Evolutionary conservation across 768 basidiomycete genomes (phyloP).

Genomic region (Mycena capillaripes): DNA sequence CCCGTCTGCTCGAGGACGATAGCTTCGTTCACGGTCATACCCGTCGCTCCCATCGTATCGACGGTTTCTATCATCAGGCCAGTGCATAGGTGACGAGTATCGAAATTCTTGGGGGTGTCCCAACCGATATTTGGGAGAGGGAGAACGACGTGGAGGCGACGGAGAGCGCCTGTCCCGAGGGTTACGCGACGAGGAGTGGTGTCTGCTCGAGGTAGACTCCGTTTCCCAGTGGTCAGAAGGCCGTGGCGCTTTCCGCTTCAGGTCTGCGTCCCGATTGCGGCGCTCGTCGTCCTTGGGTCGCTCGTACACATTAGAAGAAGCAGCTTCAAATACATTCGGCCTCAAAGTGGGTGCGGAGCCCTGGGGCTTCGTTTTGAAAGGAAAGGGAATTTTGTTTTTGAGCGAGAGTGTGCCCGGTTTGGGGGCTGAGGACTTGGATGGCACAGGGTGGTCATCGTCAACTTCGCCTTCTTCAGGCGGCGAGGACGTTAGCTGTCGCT

Average conservation of each 20-base stretch:
- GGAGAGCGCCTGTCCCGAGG: conserved; percentile 41
- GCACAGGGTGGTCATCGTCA: conserved; percentile 63
- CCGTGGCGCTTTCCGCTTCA: conserved; percentile 39
- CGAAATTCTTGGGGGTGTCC: conserved; percentile 30
- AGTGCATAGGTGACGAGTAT: conserved; percentile 31
- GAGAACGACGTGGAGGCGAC: conserved; percentile 16
- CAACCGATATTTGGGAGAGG: conserved; percentile 30
- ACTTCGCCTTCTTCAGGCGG: conserved; percentile 86
- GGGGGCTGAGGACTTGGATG: conserved; percentile 46
- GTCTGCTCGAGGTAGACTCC: conserved; percentile 37
- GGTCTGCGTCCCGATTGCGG: conserved; percentile 54
- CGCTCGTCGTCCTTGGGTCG: conserved; percentile 62
- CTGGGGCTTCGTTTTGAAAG: conserved; percentile 72
- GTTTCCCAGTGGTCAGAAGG: conserved; percentile 57
- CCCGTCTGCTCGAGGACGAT: conserved; percentile 27
- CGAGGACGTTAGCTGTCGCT: conserved; percentile 72
- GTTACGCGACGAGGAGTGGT: conserved; percentile 40
- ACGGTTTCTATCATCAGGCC: conserved; percentile 3
- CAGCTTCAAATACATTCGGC: conserved; percentile 40
- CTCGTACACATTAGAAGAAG: conserved; percentile 48
- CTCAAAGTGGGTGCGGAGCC: conserved; percentile 37
- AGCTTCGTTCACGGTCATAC: conserved; percentile 31
- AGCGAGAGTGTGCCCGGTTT: conserved; percentile 43
- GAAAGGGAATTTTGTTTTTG: conserved; percentile 67
- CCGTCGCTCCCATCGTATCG: conserved; percentile 31